Conservation (phyloP, 139 green algal species). For the Micromonas pusilla region DNA sequence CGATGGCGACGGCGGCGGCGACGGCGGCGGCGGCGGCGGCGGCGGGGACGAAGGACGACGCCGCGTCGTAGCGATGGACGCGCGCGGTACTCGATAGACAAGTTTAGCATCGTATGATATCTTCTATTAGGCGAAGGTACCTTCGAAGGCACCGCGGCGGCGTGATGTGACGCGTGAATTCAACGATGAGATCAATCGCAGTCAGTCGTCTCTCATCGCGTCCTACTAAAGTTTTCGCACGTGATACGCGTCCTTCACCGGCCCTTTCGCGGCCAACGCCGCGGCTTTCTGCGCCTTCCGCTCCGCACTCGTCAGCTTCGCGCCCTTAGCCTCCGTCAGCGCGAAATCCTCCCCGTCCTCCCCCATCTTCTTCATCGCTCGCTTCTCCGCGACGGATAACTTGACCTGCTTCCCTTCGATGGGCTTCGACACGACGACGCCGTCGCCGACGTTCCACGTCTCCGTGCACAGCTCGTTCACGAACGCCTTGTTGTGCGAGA, state of each 20-base stretch:
- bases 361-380: slow-evolving; percentile 2
- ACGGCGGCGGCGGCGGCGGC: no score
- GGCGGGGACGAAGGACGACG: no score
- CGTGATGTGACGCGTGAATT: no score
- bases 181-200: no score
- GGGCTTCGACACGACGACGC: slow-evolving; percentile 13
- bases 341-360: neutral
- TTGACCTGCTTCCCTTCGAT: slow-evolving; percentile 13
- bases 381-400: slow-evolving; percentile 12
- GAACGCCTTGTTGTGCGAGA: slow-evolving; percentile 38
- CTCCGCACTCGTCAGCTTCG: neutral
- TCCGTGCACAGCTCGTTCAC: slow-evolving; percentile 36
- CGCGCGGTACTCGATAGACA: no score
- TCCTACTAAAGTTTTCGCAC: no score
- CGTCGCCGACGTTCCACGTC: slow-evolving; percentile 34
- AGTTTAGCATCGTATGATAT: no score
- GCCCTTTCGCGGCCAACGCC: neutral
- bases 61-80: no score
- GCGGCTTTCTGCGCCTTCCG: neutral
- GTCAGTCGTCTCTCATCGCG: no score
- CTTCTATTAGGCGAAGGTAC: no score
- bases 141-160: no score
- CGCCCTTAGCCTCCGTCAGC: slow-evolving; percentile 8
- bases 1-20: no score
- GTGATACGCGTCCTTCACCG: slow-evolving; percentile 2